Conservation (phyloP, 805 yeast species). For the Nakazawaea pomicola region DNA sequence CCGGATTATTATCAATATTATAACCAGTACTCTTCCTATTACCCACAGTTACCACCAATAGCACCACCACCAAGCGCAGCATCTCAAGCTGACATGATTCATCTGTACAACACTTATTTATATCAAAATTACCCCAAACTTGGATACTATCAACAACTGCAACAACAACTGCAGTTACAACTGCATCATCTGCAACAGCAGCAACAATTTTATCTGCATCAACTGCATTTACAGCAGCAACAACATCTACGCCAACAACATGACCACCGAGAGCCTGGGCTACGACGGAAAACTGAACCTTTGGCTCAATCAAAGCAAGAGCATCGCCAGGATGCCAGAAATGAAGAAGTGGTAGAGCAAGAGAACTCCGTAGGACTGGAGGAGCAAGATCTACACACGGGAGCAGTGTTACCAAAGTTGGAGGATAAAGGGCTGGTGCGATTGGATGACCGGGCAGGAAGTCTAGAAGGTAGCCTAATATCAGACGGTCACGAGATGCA, state of each 20-base stretch:
- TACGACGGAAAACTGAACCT: too few relatives aligned
- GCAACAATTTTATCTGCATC: neutral
- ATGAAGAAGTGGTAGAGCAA: neutral
- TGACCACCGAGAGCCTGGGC: too few relatives aligned
- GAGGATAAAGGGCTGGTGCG: too few relatives aligned
- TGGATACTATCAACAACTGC: neutral
- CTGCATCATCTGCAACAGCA: neutral
- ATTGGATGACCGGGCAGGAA: too few relatives aligned
- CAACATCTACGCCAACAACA: too few relatives aligned
- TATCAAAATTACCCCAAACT: neutral
- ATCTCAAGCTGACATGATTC: conserved; percentile 4
- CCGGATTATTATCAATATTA: conserved; percentile 8
- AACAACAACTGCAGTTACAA: conserved; percentile 2
- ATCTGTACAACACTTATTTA: conserved; percentile 7
- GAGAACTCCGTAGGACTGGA: too few relatives aligned
- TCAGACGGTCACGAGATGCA: too few relatives aligned
- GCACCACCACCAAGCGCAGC: neutral
- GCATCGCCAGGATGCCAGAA: neutral
- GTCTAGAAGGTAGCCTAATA: too few relatives aligned
- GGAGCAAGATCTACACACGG: too few relatives aligned
- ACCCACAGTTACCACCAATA: neutral
- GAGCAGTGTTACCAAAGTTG: too few relatives aligned
- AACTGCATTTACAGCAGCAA: neutral
- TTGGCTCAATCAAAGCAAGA: neutral
- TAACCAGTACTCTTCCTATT: conserved; percentile 4